phyloP scores from a whole-genome alignment of 305 asterid species.

The Rubia balearica region DNA sequence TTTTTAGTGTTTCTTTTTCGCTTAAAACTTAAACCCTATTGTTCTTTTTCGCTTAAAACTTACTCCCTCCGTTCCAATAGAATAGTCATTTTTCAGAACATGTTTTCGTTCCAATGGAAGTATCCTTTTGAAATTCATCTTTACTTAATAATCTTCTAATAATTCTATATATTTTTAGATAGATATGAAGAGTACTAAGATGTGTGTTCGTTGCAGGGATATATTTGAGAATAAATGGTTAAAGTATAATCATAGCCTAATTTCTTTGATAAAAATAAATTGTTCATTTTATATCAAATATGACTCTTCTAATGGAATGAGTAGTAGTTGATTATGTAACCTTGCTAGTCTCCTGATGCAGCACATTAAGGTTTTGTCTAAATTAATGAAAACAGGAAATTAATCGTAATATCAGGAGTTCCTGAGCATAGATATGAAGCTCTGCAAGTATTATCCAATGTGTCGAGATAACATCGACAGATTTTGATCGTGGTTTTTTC shows the following conservation, averaged over 20 bases:
- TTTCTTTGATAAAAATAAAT: background rate
- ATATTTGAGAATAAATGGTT: background rate
- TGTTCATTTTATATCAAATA: background rate
- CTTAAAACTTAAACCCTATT: background rate
- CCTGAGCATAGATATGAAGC: background rate
- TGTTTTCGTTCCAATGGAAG: background rate
- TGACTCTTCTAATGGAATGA: background rate
- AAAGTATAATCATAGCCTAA: background rate
- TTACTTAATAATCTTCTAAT: background rate
- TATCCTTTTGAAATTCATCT: background rate
- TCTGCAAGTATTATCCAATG: background rate
- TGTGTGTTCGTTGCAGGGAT: background rate
- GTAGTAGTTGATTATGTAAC: background rate
- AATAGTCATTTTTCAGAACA: too few relatives aligned
- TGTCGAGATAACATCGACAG: too few relatives aligned
- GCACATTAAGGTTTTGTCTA: background rate
- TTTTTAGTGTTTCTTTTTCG: background rate
- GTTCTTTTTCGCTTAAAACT: background rate
- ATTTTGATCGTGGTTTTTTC: background rate
- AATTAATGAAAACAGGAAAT: background rate
- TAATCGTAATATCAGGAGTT: background rate
- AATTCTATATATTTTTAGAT: too few relatives aligned
- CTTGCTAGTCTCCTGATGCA: background rate
- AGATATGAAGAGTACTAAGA: background rate
- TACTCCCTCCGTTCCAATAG: background rate